Base-by-base conservation (phyloP, 169 alveolate genomes). In the Eimeria tenella region DNA sequence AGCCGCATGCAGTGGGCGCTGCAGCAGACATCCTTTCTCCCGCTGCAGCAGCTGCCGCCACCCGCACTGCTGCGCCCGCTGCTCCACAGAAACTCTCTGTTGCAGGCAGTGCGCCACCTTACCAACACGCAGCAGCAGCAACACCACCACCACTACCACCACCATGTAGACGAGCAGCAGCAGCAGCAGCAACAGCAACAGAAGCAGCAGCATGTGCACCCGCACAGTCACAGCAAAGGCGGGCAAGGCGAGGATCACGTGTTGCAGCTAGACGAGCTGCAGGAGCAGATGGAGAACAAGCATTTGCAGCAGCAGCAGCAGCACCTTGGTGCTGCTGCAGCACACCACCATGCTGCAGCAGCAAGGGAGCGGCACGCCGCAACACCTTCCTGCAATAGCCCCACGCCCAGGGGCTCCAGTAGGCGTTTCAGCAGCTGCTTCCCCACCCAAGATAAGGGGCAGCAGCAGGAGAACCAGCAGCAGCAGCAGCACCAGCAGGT, bases 1-100 rank as follows among this genome's bases (percentile, higher is more conserved):
- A 9, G 75, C 71, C 74, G 94, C 25, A 55, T 90, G 70, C 94
- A 77, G 94, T 90, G 94, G 94, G 71, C 75, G 71, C 79, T 62
- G 83, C 55, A 56, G 63, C 94, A 90, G 71, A 68, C 86, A 3
- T 71, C 94, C 49, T 77, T 90, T 60, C 90, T 90, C 50, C 94
- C 94, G 68, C 90, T 90, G 70, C 94, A 56, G 63, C 94, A 90
- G 84, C 94, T 74, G n/a, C 62, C 73, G 6, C 50, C 90, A 6
- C 90, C 90, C n/a, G 83, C 88, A 4, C 21, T 25, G 86, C 86
- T 81, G 75, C 90, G 62, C 23, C 90, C 71, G 63, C 74, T 53
- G 90, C 90, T 9, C 74, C 89, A 17, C 71, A 52, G 52, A 52
- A 90, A 31, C 68, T 68, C 25, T 73, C 90, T 56, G 23, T 50